phyloP scores from a whole-genome alignment of 805 yeast species.

The Isabelozyma rhagii region DNA sequence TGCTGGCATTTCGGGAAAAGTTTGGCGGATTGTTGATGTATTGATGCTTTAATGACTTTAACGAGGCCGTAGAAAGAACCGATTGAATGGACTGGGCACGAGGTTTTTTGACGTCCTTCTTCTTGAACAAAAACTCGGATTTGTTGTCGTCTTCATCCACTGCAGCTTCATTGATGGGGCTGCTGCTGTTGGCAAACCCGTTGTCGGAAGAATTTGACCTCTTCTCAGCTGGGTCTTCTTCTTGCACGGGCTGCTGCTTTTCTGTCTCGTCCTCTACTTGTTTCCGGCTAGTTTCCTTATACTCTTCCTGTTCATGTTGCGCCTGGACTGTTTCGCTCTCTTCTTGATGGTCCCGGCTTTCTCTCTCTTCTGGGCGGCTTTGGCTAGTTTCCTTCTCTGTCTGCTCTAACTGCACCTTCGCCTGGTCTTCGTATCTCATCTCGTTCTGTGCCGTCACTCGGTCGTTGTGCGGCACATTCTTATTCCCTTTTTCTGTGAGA shows the following conservation, averaged over 20 bases:
- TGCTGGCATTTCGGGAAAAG: constrained; percentile 5
- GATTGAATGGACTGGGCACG: constrained; percentile 44
- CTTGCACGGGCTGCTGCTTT: no score
- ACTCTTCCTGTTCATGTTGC: no score
- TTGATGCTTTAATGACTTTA: constrained; percentile 35
- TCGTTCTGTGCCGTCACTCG: no score
- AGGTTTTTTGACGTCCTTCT: constrained; percentile 33
- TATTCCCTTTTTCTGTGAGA: background rate
- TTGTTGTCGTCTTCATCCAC: constrained; percentile 4
- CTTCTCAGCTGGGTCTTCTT: background rate
- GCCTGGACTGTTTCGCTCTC: no score
- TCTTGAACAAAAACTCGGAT: constrained; percentile 30
- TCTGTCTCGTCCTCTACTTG: no score
- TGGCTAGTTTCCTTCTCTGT: no score
- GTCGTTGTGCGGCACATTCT: no score
- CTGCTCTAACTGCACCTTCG: no score
- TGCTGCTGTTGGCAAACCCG: background rate
- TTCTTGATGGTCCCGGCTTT: no score
- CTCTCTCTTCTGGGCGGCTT: no score
- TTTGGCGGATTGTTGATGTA: constrained; percentile 1
- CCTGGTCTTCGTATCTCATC: no score
- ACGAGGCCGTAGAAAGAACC: constrained; percentile 42
- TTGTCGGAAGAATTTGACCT: background rate
- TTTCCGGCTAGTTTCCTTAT: no score
- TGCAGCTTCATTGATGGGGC: constrained; percentile 5